phyloP scores from a whole-genome alignment of 139 green algal species.

The Haematococcus lacustris region DNA sequence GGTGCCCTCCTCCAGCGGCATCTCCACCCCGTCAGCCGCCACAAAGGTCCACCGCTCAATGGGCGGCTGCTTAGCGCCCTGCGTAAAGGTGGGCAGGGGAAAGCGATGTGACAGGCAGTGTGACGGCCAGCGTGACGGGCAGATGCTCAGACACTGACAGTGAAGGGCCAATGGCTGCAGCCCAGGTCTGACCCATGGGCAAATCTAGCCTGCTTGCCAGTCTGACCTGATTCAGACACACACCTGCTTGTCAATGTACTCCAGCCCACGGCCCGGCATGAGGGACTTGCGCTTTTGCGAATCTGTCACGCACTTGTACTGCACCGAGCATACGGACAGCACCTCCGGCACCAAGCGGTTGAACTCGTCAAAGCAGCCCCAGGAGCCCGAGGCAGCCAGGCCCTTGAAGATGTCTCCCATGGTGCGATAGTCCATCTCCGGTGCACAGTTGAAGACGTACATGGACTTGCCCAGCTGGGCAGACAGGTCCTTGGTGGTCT shows the following conservation, averaged over 20 bases:
- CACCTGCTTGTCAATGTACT: slow-evolving; percentile 79
- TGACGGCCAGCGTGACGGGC: no score
- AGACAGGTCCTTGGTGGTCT: slow-evolving; percentile 78
- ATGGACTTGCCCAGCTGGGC: slow-evolving; percentile 76
- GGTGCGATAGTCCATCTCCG: slow-evolving; percentile 81
- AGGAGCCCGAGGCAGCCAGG: slow-evolving; percentile 65
- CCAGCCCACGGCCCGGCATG: slow-evolving; percentile 73
- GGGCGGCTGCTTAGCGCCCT: slow-evolving; percentile 49
- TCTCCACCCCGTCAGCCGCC: slow-evolving; percentile 70
- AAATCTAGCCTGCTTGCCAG: no score
- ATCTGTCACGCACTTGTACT: slow-evolving; percentile 81
- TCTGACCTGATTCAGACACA: no score
- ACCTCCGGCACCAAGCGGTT: slow-evolving; percentile 71
- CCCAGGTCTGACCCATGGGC: no score
- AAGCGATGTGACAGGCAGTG: no score
- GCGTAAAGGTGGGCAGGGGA: no score
- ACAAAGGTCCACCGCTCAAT: slow-evolving; percentile 68
- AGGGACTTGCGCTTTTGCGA: slow-evolving; percentile 75
- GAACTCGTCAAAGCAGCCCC: slow-evolving; percentile 84
- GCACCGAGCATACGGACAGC: slow-evolving; percentile 72
- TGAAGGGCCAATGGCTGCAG: no score
- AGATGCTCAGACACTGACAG: no score
- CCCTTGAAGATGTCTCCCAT: slow-evolving; percentile 86
- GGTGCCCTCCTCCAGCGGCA: slow-evolving; percentile 72
- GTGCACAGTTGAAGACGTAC: slow-evolving; percentile 83